Percentiles rank a stretch among this genome's conserved stretches.
These are phyloP conservation scores for Sicyos edulis DNA, from an alignment of 306 rosid genomes.

Conservation along the genomic window DNA sequence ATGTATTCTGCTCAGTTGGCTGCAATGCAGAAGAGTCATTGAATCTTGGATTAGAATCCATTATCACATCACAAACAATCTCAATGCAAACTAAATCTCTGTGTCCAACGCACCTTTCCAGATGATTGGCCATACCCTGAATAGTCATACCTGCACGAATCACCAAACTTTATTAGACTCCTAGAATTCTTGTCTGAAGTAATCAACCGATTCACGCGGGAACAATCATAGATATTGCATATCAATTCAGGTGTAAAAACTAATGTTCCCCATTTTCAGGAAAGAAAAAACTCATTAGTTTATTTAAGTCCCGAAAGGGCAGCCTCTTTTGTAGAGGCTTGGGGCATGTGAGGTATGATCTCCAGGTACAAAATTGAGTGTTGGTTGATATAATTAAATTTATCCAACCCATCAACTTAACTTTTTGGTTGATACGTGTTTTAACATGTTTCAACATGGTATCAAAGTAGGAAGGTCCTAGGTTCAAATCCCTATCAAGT, in stretches of 20 bases:
- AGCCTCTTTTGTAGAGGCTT: too few relatives aligned
- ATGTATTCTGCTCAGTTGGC: constrained; percentile 96
- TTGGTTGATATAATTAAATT: too few relatives aligned
- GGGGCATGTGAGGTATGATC: too few relatives aligned
- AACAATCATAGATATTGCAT: neutral
- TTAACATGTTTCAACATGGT: too few relatives aligned
- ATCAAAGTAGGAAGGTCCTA: too few relatives aligned
- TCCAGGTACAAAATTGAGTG: too few relatives aligned
- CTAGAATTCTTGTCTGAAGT: neutral
- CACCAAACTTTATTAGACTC: constrained; percentile 21
- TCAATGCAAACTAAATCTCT: constrained; percentile 15
- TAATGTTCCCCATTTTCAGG: neutral
- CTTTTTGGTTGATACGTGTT: too few relatives aligned
- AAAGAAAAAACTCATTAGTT: neutral
- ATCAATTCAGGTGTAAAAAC: neutral
- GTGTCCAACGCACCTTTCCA: constrained; percentile 70
- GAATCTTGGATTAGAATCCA: constrained; percentile 15
- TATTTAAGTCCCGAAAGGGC: neutral
- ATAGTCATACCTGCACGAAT: constrained; percentile 78
- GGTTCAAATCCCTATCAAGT: too few relatives aligned
- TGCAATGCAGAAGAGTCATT: constrained; percentile 37
- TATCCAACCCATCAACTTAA: too few relatives aligned
- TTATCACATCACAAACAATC: constrained; percentile 11
- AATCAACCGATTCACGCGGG: neutral
- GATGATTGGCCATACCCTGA: constrained; percentile 93